These are phyloP conservation scores for Termitomyces sp. DNA, from an alignment of 768 basidiomycete species.

Conservation along the genomic window DNA sequence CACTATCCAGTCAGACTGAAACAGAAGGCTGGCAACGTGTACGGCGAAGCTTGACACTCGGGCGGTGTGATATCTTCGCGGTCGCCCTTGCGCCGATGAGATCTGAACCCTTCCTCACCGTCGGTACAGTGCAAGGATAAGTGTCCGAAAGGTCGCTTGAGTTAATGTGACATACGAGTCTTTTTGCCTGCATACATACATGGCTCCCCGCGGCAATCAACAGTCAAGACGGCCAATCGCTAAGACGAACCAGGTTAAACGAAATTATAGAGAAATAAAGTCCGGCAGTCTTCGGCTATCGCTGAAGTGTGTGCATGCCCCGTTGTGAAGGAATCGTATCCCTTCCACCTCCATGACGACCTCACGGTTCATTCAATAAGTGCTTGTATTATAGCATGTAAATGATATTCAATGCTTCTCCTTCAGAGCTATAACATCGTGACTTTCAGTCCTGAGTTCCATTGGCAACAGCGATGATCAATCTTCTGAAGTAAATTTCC, in stretches of 20 bases:
- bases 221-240: not conserved
- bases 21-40: not conserved
- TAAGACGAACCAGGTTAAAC: no score
- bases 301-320: not conserved
- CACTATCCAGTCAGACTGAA: not conserved
- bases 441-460: not conserved
- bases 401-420: not conserved
- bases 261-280: not conserved
- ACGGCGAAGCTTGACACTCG: not conserved
- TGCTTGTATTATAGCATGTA: not conserved
- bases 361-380: not conserved
- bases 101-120: not conserved
- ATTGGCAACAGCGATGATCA: no score
- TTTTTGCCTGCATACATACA: not conserved
- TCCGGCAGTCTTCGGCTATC: not conserved
- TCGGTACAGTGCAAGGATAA: not conserved
- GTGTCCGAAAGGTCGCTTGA: not conserved
- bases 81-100: not conserved
- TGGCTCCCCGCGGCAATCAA: not conserved
- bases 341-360: not conserved
- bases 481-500: not conserved
- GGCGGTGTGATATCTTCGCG: not conserved
- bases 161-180: not conserved
- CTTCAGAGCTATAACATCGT: not conserved
- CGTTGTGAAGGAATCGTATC: no score